Percentiles rank a stretch among this genome's conserved stretches.
Evolutionary conservation across 208 protist species (phyloP).

Genomic region (Zelonia costaricensis): DNA sequence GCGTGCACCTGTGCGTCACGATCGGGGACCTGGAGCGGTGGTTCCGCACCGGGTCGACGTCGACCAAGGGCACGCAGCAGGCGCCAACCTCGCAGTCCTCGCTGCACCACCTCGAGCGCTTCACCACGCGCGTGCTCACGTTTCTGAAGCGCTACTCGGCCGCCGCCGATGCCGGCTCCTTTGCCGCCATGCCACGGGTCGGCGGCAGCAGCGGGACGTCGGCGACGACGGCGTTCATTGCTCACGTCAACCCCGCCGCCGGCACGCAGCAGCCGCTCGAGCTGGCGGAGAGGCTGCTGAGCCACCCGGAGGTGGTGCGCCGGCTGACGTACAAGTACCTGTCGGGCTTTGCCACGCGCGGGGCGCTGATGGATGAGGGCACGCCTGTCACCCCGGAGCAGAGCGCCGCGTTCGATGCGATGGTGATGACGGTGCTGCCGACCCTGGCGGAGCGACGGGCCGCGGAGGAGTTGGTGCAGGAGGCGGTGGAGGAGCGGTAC

Average conservation of each 20-base stretch:
- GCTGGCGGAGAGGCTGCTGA: conserved; percentile 38
- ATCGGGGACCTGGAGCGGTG: conserved; percentile 85
- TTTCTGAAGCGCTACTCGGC: conserved; percentile 40
- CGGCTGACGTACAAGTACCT: conserved; percentile 40
- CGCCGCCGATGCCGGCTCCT: neutral
- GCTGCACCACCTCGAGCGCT: conserved; percentile 51
- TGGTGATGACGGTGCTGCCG: conserved; percentile 11
- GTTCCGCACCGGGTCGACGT: conserved; percentile 76
- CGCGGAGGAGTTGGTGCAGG: conserved; percentile 43
- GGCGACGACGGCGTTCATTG: conserved; percentile 1
- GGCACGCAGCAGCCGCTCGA: neutral
- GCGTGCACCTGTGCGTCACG: conserved; percentile 64
- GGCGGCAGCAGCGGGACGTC: neutral
- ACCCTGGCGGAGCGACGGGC: conserved; percentile 24
- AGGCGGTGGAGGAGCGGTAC: conserved; percentile 83
- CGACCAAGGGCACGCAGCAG: conserved; percentile 65
- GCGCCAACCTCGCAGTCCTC: conserved; percentile 68
- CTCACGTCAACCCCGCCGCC: neutral
- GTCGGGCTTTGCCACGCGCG: conserved; percentile 31
- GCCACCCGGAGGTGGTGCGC: conserved; percentile 29
- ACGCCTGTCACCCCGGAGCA: conserved; percentile 7
- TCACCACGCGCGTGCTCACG: conserved; percentile 47
- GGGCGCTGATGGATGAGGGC: conserved; percentile 32
- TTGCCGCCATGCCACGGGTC: neutral
- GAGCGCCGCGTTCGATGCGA: conserved; percentile 11